A percentile compares a stretch with the other conserved stretches of the same genome.
Conservation (phyloP, 108 stramenopile species). For the Pseudonitzschia delicatissima region DNA sequence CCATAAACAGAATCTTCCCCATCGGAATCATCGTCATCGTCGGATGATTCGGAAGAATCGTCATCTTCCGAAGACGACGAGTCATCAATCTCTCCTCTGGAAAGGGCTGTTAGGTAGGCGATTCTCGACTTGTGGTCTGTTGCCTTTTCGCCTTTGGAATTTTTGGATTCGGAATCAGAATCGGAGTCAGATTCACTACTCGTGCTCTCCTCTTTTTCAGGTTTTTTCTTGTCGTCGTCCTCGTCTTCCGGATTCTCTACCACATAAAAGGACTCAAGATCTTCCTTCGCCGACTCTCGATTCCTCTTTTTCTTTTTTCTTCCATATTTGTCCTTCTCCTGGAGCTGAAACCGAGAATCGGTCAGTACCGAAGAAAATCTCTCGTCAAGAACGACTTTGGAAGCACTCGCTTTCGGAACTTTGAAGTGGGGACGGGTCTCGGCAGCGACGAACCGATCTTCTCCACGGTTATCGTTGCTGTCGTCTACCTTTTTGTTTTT, state of each 20-base stretch:
- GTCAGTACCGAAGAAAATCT: conserved; percentile 83
- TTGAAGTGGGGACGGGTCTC: conserved; percentile 64
- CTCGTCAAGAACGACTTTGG: conserved; percentile 75
- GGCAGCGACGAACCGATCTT: conserved; percentile 68
- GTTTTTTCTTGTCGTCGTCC: conserved; percentile 13
- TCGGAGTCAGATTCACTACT: conserved; percentile 17
- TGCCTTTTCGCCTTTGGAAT: conserved; percentile 14
- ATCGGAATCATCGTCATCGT: conserved; percentile 43
- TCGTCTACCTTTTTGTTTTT: conserved; percentile 14
- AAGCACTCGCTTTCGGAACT: conserved; percentile 21
- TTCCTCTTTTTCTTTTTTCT: conserved; percentile 48
- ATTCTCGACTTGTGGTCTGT: conserved; percentile 82
- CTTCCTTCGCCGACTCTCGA: conserved; percentile 36
- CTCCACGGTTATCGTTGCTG: conserved; percentile 2
- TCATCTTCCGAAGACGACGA: conserved; percentile 61
- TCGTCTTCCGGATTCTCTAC: conserved; percentile 29
- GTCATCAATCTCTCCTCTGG: conserved; percentile 83
- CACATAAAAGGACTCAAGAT: conserved; percentile 58
- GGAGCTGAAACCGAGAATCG: conserved; percentile 65
- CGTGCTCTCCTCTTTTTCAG: not conserved
- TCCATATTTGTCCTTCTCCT: conserved; percentile 67
- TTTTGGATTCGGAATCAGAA: conserved; percentile 6
- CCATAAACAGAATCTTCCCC: conserved; percentile 60
- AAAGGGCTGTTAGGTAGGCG: conserved; percentile 90
- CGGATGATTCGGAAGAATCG: conserved; percentile 41